These are phyloP conservation scores for Gonium pectorale DNA, from an alignment of 139 green algal species.

Conservation along the genomic window DNA sequence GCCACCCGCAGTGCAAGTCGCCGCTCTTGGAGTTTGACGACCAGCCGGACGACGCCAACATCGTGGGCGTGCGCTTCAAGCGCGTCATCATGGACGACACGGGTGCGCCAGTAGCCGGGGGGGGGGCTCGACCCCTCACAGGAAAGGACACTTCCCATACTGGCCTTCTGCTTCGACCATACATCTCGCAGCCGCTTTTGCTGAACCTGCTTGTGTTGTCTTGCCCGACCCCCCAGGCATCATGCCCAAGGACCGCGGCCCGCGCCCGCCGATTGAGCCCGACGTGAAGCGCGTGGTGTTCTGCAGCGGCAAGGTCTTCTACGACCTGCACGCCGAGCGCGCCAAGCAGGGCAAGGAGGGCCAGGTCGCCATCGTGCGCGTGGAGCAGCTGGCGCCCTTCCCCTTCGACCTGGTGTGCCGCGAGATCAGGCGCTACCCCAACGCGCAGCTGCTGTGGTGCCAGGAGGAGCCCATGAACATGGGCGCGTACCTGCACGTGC, in stretches of 20 bases:
- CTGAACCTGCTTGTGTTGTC: no score
- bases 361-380: conserved; percentile 87
- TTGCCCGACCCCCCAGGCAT: conserved; percentile 36
- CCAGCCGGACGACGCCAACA: conserved; percentile 80
- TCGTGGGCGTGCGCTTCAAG: conserved; percentile 96
- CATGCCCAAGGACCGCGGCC: conserved; percentile 69
- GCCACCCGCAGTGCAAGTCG: conserved; percentile 89
- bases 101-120: no score
- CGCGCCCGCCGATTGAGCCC: conserved; percentile 73
- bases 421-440: conserved; percentile 95
- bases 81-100: conserved; percentile 97
- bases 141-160: no score
- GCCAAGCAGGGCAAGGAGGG: conserved; percentile 73
- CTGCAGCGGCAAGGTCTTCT: conserved; percentile 98
- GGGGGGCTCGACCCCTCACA: no score
- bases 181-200: no score
- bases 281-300: conserved; percentile 88
- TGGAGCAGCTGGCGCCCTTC: conserved; percentile 97
- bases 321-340: conserved; percentile 94
- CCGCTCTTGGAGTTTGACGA: conserved; percentile 95
- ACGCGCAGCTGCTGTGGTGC: conserved; percentile 90
- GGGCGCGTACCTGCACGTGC: conserved; percentile 92
- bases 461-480: conserved; percentile 99
- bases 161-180: no score
- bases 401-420: conserved; percentile 96